Base-by-base conservation (phyloP, 108 stramenopile species). In the Fragilariopsis cylindrus region DNA sequence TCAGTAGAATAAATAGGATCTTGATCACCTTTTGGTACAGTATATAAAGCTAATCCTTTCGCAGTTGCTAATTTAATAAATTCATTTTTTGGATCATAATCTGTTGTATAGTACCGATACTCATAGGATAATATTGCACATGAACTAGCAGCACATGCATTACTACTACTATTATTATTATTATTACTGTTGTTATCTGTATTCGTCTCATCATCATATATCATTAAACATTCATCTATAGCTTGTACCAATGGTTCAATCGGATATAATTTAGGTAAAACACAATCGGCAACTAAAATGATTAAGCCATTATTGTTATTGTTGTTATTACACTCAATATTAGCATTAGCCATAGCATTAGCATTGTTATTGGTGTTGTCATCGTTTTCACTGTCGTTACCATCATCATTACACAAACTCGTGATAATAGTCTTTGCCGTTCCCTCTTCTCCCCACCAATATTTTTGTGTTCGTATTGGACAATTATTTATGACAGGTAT, bases 231-330 rank as follows among this genome's bases (percentile, higher is more conserved):
- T 57, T 87, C 85, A 64, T 88, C 90, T 47, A 94, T 82, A 48
- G 88, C 96, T 50, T 85, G 80, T 5, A 97, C 89, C 70, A 95
- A 77, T 4, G 92, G 92, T 39, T 83, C 94, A 65, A 97, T 95
- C 5, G 96, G 96, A 79, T 95, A 97, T 5, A 97, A 82, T 76
- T 97, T 97, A 7, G 96, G 96, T 43, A 97, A 72, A 1, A 97
- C 90, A 76, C 94, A 95, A 70, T 97, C 94, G 15, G 94, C 87
- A 21, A 94, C 89, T 16, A 97, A 49, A n/a, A 63, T 43, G 0
- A 63, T 15, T 11, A 63, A 45, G 0, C 62, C 62, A 7, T 63
- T 57, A 15, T 15, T 57, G 57, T 1, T 53, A 12, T 65, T 19
- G 8, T 48, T 54, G 21, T 21, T 2, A 12, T 19, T 42, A 43